These are phyloP conservation scores for Pyrenochaeta sp. DNA, from an alignment of 2,329 filamentous ascomycete species.

Conservation along the genomic window DNA sequence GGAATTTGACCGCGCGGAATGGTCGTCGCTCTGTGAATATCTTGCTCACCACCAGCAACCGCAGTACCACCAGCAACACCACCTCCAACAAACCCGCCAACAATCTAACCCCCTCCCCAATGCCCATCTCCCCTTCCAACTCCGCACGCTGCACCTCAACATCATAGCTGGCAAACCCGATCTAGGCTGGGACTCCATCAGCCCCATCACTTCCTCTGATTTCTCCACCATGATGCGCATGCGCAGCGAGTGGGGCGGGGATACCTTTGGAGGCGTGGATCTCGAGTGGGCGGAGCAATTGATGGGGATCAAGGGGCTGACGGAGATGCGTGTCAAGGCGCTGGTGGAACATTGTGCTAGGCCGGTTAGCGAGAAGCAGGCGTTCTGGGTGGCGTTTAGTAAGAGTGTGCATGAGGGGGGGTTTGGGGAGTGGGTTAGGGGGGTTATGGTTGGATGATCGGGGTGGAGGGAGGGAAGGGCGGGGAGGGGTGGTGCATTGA, in stretches of 20 bases:
- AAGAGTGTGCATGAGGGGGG: conserved; percentile 64
- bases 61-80: background rate
- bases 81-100: background rate
- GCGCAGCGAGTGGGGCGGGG: conserved; percentile 35
- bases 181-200: conserved; percentile 59
- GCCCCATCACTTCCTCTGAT: conserved; percentile 27
- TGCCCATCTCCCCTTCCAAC: conserved; percentile 6
- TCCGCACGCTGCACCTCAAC: conserved; percentile 52
- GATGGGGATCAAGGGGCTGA: conserved; percentile 59
- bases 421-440: conserved; percentile 62
- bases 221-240: conserved; percentile 37
- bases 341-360: conserved; percentile 64
- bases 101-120: background rate
- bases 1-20: conserved; percentile 65
- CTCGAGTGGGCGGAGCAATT: conserved; percentile 68
- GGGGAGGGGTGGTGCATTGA: no score
- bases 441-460: conserved; percentile 40
- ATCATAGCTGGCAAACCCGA: conserved; percentile 64
- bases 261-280: conserved; percentile 36
- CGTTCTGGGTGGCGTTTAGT: conserved; percentile 68
- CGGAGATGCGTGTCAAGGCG: conserved; percentile 61
- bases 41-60: conserved; percentile 34
- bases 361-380: conserved; percentile 63
- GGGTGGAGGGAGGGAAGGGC: no score
- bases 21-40: conserved; percentile 59